A percentile compares a stretch with the other conserved stretches of the same genome.
phyloP scores from a whole-genome alignment of 352 stramenopile species.

The Pythium aristosporum region DNA sequence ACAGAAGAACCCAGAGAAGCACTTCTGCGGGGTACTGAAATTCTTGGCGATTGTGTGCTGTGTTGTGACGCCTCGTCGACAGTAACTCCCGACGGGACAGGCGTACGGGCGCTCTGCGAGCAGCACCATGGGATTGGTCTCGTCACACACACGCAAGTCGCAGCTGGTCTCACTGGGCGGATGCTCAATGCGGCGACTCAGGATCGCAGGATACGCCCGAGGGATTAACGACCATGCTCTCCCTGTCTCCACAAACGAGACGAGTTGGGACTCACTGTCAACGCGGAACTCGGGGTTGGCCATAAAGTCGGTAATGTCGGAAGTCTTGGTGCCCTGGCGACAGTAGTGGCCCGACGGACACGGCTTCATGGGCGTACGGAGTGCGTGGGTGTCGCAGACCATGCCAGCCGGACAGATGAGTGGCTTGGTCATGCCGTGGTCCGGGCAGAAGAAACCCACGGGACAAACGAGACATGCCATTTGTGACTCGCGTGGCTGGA shows the following conservation, averaged over 20 bases:
- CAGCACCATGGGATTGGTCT: conserved; percentile 36
- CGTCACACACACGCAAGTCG: conserved; percentile 48
- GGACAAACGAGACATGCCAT: conserved; percentile 88
- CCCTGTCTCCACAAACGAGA: conserved; percentile 49
- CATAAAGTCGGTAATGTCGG: conserved; percentile 60
- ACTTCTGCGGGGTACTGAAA: conserved; percentile 94
- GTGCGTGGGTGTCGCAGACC: conserved; percentile 91
- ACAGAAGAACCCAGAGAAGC: conserved; percentile 97
- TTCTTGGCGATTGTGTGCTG: conserved; percentile 73
- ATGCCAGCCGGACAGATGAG: conserved; percentile 90
- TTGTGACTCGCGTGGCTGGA: conserved; percentile 90
- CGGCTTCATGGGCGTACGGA: conserved; percentile 68
- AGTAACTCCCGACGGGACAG: conserved; percentile 94
- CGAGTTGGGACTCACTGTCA: conserved; percentile 65
- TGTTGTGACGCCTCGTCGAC: conserved; percentile 79
- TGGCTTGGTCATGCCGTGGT: conserved; percentile 88
- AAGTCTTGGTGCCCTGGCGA: conserved; percentile 90
- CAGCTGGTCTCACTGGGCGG: conserved; percentile 52
- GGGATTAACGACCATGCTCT: conserved; percentile 51
- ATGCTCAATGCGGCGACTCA: conserved; percentile 61
- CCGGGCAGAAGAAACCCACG: conserved; percentile 94
- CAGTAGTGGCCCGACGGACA: conserved; percentile 95
- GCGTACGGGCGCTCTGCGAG: conserved; percentile 92
- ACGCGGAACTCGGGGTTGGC: conserved; percentile 54
- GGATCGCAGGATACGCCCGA: conserved; percentile 46